These are phyloP conservation scores for Phoma sp. DNA, from an alignment of 2,329 filamentous ascomycete species.

Conservation along the genomic window DNA sequence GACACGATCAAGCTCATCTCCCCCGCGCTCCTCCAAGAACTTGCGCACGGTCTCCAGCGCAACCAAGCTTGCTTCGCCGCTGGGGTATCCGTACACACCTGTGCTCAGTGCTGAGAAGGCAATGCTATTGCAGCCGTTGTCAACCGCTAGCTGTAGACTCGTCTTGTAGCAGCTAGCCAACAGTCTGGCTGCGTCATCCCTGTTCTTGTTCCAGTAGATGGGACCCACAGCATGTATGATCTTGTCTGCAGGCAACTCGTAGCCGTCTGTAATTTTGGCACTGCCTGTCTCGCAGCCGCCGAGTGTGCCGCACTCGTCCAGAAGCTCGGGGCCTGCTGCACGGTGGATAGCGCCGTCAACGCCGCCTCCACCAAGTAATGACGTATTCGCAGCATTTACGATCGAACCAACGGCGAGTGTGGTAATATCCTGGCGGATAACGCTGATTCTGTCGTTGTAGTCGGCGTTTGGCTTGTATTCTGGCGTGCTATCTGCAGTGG, in stretches of 20 bases:
- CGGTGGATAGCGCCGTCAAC: constrained; percentile 80
- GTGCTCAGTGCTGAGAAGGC: constrained; percentile 89
- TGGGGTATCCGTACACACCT: constrained; percentile 89
- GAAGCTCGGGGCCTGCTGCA: constrained; percentile 75
- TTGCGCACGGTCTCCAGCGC: constrained; percentile 69
- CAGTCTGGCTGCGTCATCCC: constrained; percentile 51
- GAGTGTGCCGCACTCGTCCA: constrained; percentile 74
- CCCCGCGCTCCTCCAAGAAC: constrained; percentile 59
- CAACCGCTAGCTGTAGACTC: constrained; percentile 75
- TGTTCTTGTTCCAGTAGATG: constrained; percentile 64
- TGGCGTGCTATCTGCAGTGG: constrained; percentile 24
- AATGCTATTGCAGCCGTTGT: constrained; percentile 71
- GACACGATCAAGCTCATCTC: constrained; percentile 69
- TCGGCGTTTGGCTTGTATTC: constrained; percentile 26
- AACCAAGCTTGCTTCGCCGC: constrained; percentile 71
- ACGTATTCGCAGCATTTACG: constrained; percentile 88
- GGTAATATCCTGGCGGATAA: constrained; percentile 83
- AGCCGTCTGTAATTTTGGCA: constrained; percentile 83
- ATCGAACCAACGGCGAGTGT: constrained; percentile 79
- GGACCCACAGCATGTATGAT: constrained; percentile 94
- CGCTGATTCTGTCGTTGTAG: constrained; percentile 72
- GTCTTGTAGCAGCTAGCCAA: constrained; percentile 72
- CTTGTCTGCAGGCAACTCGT: constrained; percentile 75
- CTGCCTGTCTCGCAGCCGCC: constrained; percentile 77
- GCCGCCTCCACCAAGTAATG: constrained; percentile 85